A percentile compares a stretch with the other conserved stretches of the same genome.
phyloP scores from a whole-genome alignment of 352 stramenopile species.

The Globisporangium iwayamae region DNA sequence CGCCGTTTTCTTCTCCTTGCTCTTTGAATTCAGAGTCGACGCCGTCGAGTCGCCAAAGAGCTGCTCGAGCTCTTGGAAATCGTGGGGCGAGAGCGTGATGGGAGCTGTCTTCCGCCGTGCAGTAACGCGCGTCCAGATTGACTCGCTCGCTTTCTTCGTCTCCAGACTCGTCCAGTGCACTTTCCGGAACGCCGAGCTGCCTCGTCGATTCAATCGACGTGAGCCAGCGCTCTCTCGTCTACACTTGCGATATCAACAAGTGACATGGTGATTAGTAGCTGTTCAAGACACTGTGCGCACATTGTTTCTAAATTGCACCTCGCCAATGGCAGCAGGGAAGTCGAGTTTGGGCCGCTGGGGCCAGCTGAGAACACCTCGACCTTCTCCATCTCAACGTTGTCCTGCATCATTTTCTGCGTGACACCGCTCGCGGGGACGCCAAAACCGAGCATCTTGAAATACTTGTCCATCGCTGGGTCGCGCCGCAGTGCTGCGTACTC shows the following conservation, averaged over 20 bases:
- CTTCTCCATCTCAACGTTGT: conserved; percentile 57
- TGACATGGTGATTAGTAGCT: not conserved
- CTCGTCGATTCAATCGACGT: conserved; percentile 25
- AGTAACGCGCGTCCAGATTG: conserved; percentile 75
- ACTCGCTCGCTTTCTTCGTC: conserved; percentile 44
- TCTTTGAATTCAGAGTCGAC: not conserved
- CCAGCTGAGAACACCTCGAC: conserved; percentile 57
- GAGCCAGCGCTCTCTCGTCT: conserved; percentile 10
- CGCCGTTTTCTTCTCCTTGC: conserved; percentile 16
- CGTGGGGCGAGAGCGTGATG: conserved; percentile 62
- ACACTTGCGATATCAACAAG: not conserved
- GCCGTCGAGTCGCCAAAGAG: conserved; percentile 44
- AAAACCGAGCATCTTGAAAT: conserved; percentile 85
- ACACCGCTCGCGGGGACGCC: conserved; percentile 65
- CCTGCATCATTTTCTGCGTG: conserved; percentile 79
- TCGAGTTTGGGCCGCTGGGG: conserved; percentile 23
- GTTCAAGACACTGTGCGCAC: not conserved
- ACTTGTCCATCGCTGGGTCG: conserved; percentile 75
- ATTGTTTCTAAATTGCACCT: not conserved
- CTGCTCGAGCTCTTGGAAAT: conserved; percentile 58
- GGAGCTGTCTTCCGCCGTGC: conserved; percentile 58
- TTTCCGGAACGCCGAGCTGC: conserved; percentile 62
- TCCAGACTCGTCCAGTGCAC: conserved; percentile 80
- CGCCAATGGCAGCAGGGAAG: not conserved
- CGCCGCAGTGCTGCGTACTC: conserved; percentile 50